Evolutionary conservation across 768 basidiomycete genomes (phyloP), one percentile per base, ranked within the genome.

Genomic region (Gelatoporia subvermispora): DNA sequence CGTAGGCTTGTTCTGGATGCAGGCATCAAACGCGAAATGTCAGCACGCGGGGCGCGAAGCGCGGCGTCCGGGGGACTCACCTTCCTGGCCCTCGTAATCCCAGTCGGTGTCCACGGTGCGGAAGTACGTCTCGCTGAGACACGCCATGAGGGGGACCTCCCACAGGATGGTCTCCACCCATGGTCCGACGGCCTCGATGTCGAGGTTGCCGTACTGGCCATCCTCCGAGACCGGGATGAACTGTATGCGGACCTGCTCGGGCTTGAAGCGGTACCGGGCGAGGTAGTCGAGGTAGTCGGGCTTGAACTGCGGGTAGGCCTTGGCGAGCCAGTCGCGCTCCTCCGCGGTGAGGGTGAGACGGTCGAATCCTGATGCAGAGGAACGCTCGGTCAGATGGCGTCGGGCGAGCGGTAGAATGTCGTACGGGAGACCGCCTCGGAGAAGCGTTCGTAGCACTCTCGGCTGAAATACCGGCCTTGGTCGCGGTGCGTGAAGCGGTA

Each of bases 61-160:
- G n/a, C n/a, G n/a, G n/a, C n/a, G n/a, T n/a, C n/a, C n/a, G n/a
- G n/a, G n/a, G n/a, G 7, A 35, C 68, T 49, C 36, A 89, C 93
- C 85, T 67, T 79, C 72, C 66, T 93, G 91, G 4, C 83, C 82
- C n/a, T 85, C 81, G 52, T 93, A 82, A 47, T 66, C 78, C 95
- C 95, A 99, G 58, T 94, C 85, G 1, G 74, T 85, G 56, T 78
- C 77, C 34, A 81, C 84, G 16, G 76, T 74, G 17, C 68, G 74
- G 68, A 95, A 99, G 68, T 91, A 95, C 17, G 82, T 81, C 64
- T 99, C 93, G 59, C 89, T 92, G 43, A 99, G 71, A 53, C 82
- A 82, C 13, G 93, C 84, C 92, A 98, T 93, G 43, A 98, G 70
- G 1, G 93, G 94, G 1, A 97, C 93, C 69, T 98, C 96, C 84